Conservation (phyloP, 1,139 yeast species). For the Magnusiomyces suaveolens region DNA sequence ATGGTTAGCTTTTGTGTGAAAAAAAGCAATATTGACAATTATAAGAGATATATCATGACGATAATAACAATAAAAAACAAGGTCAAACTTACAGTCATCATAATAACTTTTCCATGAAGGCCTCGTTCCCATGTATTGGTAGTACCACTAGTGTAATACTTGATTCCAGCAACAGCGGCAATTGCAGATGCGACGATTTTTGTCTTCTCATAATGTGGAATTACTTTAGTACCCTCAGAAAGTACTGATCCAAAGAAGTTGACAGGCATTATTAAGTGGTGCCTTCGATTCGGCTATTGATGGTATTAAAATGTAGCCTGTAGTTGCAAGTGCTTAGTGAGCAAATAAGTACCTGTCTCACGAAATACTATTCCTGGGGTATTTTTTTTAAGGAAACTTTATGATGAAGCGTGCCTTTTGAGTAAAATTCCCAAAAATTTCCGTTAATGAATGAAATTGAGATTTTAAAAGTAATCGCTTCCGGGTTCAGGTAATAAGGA, state of each 20-base stretch:
- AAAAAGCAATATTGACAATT: no score
- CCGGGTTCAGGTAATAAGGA: no score
- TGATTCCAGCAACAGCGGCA: conserved; percentile 41
- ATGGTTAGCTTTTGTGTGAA: neutral
- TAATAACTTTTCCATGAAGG: conserved; percentile 79
- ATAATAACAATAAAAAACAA: neutral
- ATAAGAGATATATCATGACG: no score
- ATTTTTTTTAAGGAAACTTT: no score
- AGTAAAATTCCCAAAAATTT: no score
- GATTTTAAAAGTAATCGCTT: no score
- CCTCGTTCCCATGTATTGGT: conserved; percentile 85
- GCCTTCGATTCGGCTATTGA: neutral
- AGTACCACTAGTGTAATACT: conserved; percentile 69
- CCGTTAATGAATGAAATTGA: no score
- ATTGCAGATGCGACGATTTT: conserved; percentile 46
- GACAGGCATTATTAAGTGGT: conserved; percentile 53
- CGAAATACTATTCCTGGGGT: no score
- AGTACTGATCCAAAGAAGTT: conserved; percentile 60
- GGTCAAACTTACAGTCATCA: conserved; percentile 39
- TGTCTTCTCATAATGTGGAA: conserved; percentile 64
- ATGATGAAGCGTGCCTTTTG: no score
- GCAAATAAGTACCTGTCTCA: no score
- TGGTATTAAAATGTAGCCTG: no score
- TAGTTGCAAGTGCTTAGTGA: no score
- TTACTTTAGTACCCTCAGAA: conserved; percentile 58